These are phyloP conservation scores for Chaetoscypha palmicola DNA, from an alignment of 2,329 filamentous ascomycete species.

Conservation along the genomic window DNA sequence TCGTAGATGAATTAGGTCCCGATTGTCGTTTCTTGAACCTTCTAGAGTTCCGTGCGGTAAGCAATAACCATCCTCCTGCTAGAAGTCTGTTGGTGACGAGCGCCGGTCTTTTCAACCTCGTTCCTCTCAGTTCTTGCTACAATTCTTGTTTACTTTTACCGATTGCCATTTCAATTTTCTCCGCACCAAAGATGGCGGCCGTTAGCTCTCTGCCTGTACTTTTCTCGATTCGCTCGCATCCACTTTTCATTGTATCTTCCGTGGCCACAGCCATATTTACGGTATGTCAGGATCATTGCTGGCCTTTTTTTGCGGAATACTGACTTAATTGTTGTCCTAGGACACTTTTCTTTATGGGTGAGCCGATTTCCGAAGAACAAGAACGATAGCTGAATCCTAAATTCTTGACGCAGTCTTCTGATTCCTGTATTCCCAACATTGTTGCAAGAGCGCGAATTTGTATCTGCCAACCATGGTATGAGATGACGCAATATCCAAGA, in stretches of 20 bases:
- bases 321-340: background rate
- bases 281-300: background rate
- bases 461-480: background rate
- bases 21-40: no score
- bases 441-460: background rate
- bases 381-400: background rate
- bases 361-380: background rate
- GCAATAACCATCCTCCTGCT: no score
- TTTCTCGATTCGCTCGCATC: background rate
- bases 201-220: background rate
- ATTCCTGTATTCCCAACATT: background rate
- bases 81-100: no score
- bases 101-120: no score
- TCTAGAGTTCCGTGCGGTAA: no score
- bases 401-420: background rate
- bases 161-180: no score
- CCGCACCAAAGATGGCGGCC: no score
- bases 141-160: no score
- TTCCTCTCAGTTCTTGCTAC: no score
- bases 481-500: no score
- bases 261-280: background rate
- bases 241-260: background rate
- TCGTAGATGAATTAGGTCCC: no score
- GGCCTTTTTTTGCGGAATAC: background rate
- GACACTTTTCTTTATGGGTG: background rate